These are phyloP conservation scores for Cryptococcus sp. DNA, from an alignment of 1,284 basidiomycete species.

Conservation along the genomic window DNA sequence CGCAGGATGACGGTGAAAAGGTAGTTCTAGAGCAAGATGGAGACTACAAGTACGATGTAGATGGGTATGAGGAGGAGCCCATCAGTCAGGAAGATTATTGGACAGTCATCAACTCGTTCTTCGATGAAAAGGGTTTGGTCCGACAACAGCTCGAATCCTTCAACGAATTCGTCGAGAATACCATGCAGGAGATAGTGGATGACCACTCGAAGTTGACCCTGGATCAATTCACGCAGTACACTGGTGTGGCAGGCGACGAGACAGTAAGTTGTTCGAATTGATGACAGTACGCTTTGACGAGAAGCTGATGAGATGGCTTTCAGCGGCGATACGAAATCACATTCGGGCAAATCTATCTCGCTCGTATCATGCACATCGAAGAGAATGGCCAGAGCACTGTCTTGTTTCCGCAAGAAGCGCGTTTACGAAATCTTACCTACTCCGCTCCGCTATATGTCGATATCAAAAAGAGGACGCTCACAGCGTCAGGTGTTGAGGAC, in stretches of 20 bases:
- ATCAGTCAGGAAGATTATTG: conserved; percentile 92
- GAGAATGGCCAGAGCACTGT: conserved; percentile 91
- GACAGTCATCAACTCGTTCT: conserved; percentile 94
- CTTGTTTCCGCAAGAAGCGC: conserved; percentile 96
- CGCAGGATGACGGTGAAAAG: conserved; percentile 15
- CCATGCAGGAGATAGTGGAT: conserved; percentile 99
- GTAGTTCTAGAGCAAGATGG: conserved; percentile 14
- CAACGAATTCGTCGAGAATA: conserved; percentile 99
- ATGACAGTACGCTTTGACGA: no score
- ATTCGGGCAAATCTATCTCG: conserved; percentile 97
- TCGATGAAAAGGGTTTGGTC: conserved; percentile 95
- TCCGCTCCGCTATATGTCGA: conserved; percentile 96
- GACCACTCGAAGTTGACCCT: conserved; percentile 91
- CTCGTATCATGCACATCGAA: conserved; percentile 91
- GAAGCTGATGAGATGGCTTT: conserved; percentile 3
- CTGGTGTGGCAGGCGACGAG: conserved; percentile 75
- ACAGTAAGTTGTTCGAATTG: conserved; percentile 51
- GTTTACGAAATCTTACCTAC: conserved; percentile 75
- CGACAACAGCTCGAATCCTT: conserved; percentile 97
- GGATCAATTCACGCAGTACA: conserved; percentile 94
- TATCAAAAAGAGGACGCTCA: conserved; percentile 82
- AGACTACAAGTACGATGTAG: conserved; percentile 25
- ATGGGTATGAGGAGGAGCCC: conserved; percentile 61
- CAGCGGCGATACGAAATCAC: conserved; percentile 92
- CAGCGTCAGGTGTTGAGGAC: conserved; percentile 70